Evolutionary conservation across 148 eudicot genomes (phyloP), one percentile per base, ranked within the genome.

Genomic region (Simmondsia chinensis): DNA sequence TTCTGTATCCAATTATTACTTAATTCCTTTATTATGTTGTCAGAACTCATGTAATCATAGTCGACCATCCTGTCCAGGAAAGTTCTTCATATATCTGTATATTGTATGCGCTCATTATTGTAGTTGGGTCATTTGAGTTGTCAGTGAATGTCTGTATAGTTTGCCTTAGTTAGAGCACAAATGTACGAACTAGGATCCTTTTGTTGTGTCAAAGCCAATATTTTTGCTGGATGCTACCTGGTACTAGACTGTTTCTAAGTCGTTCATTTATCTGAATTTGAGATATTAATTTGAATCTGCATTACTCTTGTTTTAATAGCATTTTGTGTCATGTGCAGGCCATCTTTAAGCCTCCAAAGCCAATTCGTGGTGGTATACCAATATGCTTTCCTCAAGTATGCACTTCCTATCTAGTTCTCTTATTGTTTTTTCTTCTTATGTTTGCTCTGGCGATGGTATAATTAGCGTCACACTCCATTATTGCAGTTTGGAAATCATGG

Each of bases 321-420:
- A 4, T 39, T 35, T 63, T 29, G n/a, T 35, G 9, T 63, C 49
- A 4, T 41, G 25, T 67, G 57, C 77, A 91, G 97, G 88, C 95
- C 39, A 75, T 67, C 40, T 91, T 76, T 65, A 81, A 79, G 65
- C 88, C 94, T 61, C 88, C 95, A 7, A 91, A 85, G 72, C 63
- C 95, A 42, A 91, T 91, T 63, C 97, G 97, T 48, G 97, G 97
- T 60, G 97, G 97, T 41, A 91, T 91, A 65, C 97, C 97, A 20
- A 59, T 91, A 46, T 82, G 93, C 76, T 91, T 91, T 61, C 97
- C 97, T 44, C 97, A 91, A 65, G 97, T 91, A 62, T 54, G 78
- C 47, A 33, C 39, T 27, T 39, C 42, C 23, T 38, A 9, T 14
- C 22, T 1, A 3, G 19, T 13, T 22, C n/a, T 9, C 5, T 9